These are phyloP conservation scores for Macroventuria anomochaeta DNA, from an alignment of 2,329 filamentous ascomycete genomes.

Conservation along the genomic window DNA sequence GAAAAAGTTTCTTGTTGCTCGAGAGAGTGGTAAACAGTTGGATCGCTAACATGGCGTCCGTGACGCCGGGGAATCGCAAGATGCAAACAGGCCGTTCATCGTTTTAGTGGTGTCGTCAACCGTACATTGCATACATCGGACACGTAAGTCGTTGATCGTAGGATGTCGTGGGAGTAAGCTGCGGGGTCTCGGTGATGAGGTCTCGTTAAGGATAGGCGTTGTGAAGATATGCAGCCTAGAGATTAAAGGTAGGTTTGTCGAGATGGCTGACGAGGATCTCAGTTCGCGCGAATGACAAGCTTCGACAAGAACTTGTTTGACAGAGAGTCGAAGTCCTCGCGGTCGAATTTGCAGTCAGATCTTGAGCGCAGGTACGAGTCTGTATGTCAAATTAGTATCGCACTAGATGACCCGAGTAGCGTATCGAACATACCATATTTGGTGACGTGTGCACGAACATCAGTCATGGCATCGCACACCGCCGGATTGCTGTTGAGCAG, in stretches of 20 bases:
- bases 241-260: constrained; percentile 21
- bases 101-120: constrained; percentile 44
- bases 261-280: constrained; percentile 29
- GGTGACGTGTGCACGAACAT: constrained; percentile 88
- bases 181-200: constrained; percentile 38
- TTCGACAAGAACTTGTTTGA: constrained; percentile 98
- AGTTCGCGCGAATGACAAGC: constrained; percentile 94
- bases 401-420: constrained; percentile 7
- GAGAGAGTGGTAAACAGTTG: constrained; percentile 41
- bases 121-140: constrained; percentile 42
- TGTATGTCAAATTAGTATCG: constrained; percentile 59
- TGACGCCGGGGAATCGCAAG: constrained; percentile 49
- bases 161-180: constrained; percentile 37
- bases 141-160: constrained; percentile 43
- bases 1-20: constrained; percentile 30
- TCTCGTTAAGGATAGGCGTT: constrained; percentile 23
- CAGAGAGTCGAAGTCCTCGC: constrained; percentile 89
- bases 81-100: constrained; percentile 40
- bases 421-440: constrained; percentile 78
- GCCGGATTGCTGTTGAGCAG: constrained; percentile 88
- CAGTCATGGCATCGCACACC: constrained; percentile 94
- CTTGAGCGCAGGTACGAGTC: constrained; percentile 86
- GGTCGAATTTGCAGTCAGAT: constrained; percentile 81
- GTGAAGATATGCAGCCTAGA: constrained; percentile 28
- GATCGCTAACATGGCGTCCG: constrained; percentile 46